phyloP scores from a whole-genome alignment of 257 asterid genomes.

The Solanum habrochaites region DNA sequence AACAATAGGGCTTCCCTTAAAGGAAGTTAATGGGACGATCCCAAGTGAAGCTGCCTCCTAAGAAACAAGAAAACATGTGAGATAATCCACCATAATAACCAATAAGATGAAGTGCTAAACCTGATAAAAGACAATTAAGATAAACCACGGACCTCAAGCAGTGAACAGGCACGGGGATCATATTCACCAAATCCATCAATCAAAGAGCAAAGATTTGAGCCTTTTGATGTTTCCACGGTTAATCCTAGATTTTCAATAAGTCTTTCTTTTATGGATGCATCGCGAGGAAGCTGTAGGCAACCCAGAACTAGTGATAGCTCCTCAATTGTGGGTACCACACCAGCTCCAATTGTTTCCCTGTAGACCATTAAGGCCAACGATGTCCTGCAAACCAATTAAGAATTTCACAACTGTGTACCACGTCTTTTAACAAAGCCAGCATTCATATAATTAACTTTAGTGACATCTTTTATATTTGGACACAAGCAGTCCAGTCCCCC shows the following conservation, averaged over 20 bases:
- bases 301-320: conserved; percentile 83
- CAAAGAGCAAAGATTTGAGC: conserved; percentile 47
- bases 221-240: conserved; percentile 30
- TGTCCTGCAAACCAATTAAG: conserved; percentile 57
- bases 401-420: background rate
- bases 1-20: conserved; percentile 56
- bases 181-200: conserved; percentile 95
- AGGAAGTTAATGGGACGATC: conserved; percentile 48
- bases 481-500: background rate
- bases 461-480: background rate
- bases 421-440: background rate
- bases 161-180: conserved; percentile 89
- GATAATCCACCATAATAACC: background rate
- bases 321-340: conserved; percentile 57
- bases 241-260: conserved; percentile 70
- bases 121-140: background rate
- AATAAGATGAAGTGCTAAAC: conserved; percentile 11
- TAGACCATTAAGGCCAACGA: conserved; percentile 80
- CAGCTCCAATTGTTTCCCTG: conserved; percentile 70
- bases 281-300: conserved; percentile 79
- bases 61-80: conserved; percentile 8
- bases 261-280: conserved; percentile 50
- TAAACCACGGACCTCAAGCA: conserved; percentile 60
- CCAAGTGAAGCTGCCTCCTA: conserved; percentile 96
- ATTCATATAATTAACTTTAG: background rate